A percentile compares a stretch with the other conserved stretches of the same genome.
These are phyloP conservation scores for Crepidotus variabilis DNA, from an alignment of 768 basidiomycete species.

Conservation along the genomic window DNA sequence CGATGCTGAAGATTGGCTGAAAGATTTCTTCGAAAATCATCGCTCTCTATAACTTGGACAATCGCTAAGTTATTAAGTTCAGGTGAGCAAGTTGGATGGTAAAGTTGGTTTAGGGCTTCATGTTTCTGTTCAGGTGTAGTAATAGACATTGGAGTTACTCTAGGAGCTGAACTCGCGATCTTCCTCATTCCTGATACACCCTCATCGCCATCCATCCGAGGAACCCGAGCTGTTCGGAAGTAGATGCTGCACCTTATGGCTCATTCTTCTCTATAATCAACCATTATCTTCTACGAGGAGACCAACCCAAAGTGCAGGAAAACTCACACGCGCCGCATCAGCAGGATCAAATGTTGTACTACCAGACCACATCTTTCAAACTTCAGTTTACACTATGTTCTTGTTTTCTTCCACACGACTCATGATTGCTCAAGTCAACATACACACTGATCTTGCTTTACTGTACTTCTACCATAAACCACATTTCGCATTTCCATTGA, in stretches of 20 bases:
- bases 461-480: neutral
- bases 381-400: too few species aligned
- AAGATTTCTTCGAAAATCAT: constrained; percentile 32
- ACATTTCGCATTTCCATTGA: neutral
- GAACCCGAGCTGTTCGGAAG: neutral
- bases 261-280: neutral
- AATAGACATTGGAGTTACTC: neutral
- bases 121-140: neutral
- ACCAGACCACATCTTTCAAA: too few species aligned
- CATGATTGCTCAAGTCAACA: too few species aligned
- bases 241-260: neutral
- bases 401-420: too few species aligned
- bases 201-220: neutral
- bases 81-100: too few species aligned
- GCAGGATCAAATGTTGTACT: too few species aligned
- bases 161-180: neutral
- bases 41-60: neutral
- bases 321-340: too few species aligned
- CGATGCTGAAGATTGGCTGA: constrained; percentile 66
- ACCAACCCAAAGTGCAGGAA: too few species aligned
- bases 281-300: neutral
- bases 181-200: neutral
- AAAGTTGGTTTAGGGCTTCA: neutral
- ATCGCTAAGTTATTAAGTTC: too few species aligned
- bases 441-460: neutral